Base-by-base conservation (phyloP, 805 yeast genomes). In the Brettanomyces anomalus region DNA sequence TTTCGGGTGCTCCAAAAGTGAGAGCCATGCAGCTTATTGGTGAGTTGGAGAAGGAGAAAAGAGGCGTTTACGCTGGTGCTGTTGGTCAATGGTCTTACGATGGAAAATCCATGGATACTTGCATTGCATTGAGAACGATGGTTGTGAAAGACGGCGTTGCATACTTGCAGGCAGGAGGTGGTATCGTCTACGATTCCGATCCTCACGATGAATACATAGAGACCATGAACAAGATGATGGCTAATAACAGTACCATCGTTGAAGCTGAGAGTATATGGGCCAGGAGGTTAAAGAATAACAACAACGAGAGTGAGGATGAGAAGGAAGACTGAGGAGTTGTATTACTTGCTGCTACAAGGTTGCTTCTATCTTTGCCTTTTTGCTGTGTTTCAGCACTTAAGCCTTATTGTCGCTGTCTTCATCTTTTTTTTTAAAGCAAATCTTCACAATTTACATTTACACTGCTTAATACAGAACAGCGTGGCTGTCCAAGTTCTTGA, bases 11-110 rank as follows among this genome's bases (percentile, higher is more conserved):
- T 2, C 99, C 99, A 43, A 93, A 93, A 64, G 95, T 93, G 35
- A 79, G 77, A 54, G 98, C 98, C 8, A 93, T 93, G 97, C 94
- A 89, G 63, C 70, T 93, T 36, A 87, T 93, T 53, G 83, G 85
- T 32, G 95, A 86, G 60, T 67, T 90, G 39, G 98, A 93, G 60
- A 74, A 77, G 47, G 97, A 90, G 59, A 86, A 87, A 57, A 74
- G 98, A 58, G 98, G 97, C 37, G 89, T 90, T 7, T 93, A 93
- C 58, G 98, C 99, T 0, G 98, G 98, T 48, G 98, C 98, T 2
- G 97, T 93, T 16, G 98, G 99, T 6, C 84, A 85, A 60, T 93
- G 97, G 96, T 88, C 96, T 1, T 93, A 89, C 60, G 96, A 88
- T 56, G 87, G 90, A n/a, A 78, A 76, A 53, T 75, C 87, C 24